Evolutionary conservation across 345 rosid genomes (phyloP).

Genomic region (Anacardium occidentale): DNA sequence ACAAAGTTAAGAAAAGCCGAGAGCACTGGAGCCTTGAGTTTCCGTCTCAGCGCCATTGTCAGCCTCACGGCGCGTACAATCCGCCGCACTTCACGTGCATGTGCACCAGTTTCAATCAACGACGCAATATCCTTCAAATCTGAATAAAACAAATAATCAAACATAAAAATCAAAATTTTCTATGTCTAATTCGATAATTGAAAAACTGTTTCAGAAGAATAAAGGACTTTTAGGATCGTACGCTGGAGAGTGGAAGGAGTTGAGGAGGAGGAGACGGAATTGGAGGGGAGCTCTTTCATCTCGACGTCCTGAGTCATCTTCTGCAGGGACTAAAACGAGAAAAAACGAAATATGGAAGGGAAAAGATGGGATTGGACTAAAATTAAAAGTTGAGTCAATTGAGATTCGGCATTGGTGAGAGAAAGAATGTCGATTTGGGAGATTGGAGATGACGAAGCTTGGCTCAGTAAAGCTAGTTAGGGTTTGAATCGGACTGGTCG

Average conservation of each 20-base stretch:
- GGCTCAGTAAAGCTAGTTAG: neutral
- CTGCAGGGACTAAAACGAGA: neutral
- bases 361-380: neutral
- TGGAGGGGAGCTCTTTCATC: slow-evolving; percentile 38
- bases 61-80: slow-evolving; percentile 49
- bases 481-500: neutral
- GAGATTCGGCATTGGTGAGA: neutral
- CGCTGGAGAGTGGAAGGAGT: slow-evolving; percentile 34
- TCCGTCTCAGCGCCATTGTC: slow-evolving; percentile 47
- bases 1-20: slow-evolving; percentile 41
- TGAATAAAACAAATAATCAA: neutral
- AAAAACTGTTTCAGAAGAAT: neutral
- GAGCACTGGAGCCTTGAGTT: slow-evolving; percentile 39
- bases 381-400: neutral
- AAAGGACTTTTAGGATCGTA: slow-evolving; percentile 5
- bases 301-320: slow-evolving; percentile 39
- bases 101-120: slow-evolving; percentile 51
- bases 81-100: slow-evolving; percentile 48
- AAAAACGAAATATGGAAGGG: neutral
- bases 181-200: too few species aligned
- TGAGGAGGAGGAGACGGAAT: slow-evolving; percentile 22
- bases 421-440: slow-evolving; percentile 14
- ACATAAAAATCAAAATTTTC: neutral
- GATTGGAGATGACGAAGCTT: neutral
- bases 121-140: slow-evolving; percentile 67